A percentile compares a stretch with the other conserved stretches of the same genome.
phyloP scores from a whole-genome alignment of 2,329 filamentous ascomycete genomes.

The Scorias spongiosa region DNA sequence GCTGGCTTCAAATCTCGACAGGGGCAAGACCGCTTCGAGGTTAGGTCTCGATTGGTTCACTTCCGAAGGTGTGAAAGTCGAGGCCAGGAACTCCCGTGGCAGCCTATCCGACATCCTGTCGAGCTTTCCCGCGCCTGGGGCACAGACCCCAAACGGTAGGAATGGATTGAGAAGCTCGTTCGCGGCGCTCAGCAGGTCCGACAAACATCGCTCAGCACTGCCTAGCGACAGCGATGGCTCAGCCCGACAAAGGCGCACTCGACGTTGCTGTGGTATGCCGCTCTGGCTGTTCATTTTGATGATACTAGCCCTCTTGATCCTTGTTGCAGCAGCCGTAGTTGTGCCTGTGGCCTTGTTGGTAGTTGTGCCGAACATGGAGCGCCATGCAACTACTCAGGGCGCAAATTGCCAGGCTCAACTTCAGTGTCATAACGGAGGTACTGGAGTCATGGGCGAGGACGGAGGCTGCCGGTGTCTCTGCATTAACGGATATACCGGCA shows the following conservation, averaged over 20 bases:
- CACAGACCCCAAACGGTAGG: conserved; percentile 1
- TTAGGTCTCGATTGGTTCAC: conserved; percentile 36
- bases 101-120: conserved; percentile 50
- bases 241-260: conserved; percentile 18
- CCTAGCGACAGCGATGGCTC: conserved; percentile 16
- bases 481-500: conserved; percentile 68
- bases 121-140: conserved; percentile 45
- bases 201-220: conserved; percentile 9
- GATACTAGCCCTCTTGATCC: conserved; percentile 48
- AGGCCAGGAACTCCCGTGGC: conserved; percentile 15
- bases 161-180: conserved; percentile 2
- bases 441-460: conserved; percentile 41
- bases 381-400: conserved; percentile 9
- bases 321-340: conserved; percentile 68
- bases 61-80: conserved; percentile 14
- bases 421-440: conserved; percentile 66
- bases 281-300: conserved; percentile 60
- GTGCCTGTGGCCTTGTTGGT: conserved; percentile 53
- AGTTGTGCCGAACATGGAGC: conserved; percentile 37
- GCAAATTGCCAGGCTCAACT: conserved; percentile 26
- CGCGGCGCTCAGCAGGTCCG: conserved; percentile 3
- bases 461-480: conserved; percentile 70
- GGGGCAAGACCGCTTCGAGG: conserved; percentile 52
- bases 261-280: conserved; percentile 72
- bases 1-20: conserved; percentile 75